A percentile compares a stretch with the other conserved stretches of the same genome.
Evolutionary conservation across 1,139 yeast species (phyloP).

Genomic region (Ogataea hybrid): DNA sequence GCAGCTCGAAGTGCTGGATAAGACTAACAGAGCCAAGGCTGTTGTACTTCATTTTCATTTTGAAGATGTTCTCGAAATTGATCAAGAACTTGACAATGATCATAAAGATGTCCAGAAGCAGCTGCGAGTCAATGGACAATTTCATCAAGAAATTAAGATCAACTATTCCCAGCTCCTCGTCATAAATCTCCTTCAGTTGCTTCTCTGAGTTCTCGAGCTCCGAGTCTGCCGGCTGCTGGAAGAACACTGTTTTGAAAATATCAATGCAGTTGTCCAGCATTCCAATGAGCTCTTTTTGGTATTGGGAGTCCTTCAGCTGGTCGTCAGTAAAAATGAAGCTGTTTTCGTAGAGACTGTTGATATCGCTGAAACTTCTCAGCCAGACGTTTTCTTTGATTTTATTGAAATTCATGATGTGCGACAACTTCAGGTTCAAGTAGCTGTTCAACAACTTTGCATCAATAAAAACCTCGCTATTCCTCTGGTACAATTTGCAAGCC

Average conservation of each 20-base stretch:
- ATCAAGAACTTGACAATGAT: constrained; percentile 32
- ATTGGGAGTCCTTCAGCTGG: constrained; percentile 24
- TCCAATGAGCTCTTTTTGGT: constrained; percentile 24
- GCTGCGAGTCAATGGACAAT: constrained; percentile 34
- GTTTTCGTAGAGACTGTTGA: constrained; percentile 29
- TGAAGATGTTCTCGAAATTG: constrained; percentile 32
- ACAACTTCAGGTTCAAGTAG: constrained; percentile 31
- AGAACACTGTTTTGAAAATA: constrained; percentile 30
- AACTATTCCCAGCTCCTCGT: constrained; percentile 24
- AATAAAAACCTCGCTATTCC: constrained; percentile 27
- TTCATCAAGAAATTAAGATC: constrained; percentile 30
- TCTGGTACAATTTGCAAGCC: constrained; percentile 28
- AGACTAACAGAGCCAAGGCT: constrained; percentile 28
- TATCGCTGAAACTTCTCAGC: constrained; percentile 33
- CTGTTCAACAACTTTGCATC: constrained; percentile 32
- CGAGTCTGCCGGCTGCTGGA: constrained; percentile 19
- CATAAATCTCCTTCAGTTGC: constrained; percentile 12
- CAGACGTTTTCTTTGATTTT: constrained; percentile 36
- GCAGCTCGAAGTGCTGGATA: constrained; percentile 31
- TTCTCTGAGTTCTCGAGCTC: constrained; percentile 15
- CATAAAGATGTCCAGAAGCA: constrained; percentile 35
- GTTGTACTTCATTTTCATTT: constrained; percentile 28
- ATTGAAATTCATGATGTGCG: constrained; percentile 28
- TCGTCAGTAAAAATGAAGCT: constrained; percentile 27
- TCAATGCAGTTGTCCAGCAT: constrained; percentile 29